phyloP scores from a whole-genome alignment of 768 basidiomycete species.

The Tylopilus vinaceipallidus region DNA sequence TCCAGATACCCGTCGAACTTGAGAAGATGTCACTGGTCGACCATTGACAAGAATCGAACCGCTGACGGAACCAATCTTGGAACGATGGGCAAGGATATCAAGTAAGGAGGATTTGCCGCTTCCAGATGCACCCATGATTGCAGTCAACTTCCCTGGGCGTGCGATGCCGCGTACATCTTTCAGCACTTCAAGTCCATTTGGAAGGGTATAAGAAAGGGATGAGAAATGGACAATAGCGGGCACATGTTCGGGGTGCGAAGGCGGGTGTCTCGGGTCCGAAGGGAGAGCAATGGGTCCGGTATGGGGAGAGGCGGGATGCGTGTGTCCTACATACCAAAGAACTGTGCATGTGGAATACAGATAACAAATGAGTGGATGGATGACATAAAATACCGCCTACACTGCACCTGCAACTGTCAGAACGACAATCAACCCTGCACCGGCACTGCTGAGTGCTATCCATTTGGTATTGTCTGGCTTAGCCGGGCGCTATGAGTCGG shows the following conservation, averaged over 20 bases:
- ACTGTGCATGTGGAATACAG: conserved; percentile 37
- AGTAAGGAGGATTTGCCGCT: conserved; percentile 96
- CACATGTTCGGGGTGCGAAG: conserved; percentile 72
- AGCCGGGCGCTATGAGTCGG: conserved; percentile 71
- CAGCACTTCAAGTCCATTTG: conserved; percentile 61
- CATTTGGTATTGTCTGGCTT: conserved; percentile 81
- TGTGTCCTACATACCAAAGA: conserved; percentile 89
- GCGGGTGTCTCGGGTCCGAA: conserved; percentile 69
- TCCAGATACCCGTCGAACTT: conserved; percentile 85
- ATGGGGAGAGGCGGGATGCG: conserved; percentile 39
- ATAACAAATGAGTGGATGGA: not conserved
- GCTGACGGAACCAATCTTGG: conserved; percentile 72
- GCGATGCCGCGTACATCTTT: conserved; percentile 79
- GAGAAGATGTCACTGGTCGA: conserved; percentile 62
- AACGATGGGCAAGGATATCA: conserved; percentile 90
- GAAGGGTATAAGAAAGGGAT: conserved; percentile 75
- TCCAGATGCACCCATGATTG: conserved; percentile 96
- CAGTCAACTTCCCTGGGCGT: conserved; percentile 87
- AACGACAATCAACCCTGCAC: conserved; percentile 74
- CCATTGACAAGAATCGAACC: conserved; percentile 88
- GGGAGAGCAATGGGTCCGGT: conserved; percentile 79
- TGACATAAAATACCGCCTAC: not conserved
- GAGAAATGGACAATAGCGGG: conserved; percentile 93
- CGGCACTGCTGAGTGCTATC: conserved; percentile 82
- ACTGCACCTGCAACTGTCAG: conserved; percentile 57